These are phyloP conservation scores for Tinospora cordifolia DNA, from an alignment of 164 flowering plant species.

Conservation along the genomic window DNA sequence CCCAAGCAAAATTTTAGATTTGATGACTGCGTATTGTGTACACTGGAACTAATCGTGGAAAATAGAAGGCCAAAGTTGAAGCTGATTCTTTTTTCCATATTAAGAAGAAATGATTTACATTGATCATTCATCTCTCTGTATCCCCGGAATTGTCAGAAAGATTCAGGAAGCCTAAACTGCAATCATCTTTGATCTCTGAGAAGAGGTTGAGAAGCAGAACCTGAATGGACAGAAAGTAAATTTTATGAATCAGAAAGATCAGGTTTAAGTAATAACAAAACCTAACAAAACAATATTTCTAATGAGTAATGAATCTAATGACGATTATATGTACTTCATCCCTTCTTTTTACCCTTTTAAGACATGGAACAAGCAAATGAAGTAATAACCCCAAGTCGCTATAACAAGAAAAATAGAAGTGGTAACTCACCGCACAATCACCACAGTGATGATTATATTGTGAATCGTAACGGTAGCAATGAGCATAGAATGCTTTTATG, in stretches of 20 bases:
- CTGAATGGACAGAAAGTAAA: slow-evolving; percentile 25
- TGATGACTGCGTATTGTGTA: not conserved
- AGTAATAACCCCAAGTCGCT: too few relatives aligned
- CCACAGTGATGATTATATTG: too few relatives aligned
- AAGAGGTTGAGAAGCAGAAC: slow-evolving; percentile 43
- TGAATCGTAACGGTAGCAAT: too few relatives aligned
- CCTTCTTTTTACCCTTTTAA: too few relatives aligned
- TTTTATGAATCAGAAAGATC: not conserved
- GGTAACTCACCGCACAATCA: too few relatives aligned
- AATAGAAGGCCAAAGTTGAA: not conserved
- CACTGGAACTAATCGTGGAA: not conserved
- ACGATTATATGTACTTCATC: too few relatives aligned
- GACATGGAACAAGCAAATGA: too few relatives aligned
- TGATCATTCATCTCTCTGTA: not conserved
- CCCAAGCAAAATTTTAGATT: not conserved
- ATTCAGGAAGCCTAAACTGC: not conserved
- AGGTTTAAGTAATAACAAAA: not conserved
- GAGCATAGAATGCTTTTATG: too few relatives aligned
- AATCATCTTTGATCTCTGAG: slow-evolving; percentile 29
- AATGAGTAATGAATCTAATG: not conserved
- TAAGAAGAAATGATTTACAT: not conserved
- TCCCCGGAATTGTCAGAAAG: not conserved
- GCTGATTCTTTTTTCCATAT: not conserved
- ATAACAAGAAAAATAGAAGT: too few relatives aligned
- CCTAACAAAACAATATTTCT: not conserved